These are phyloP conservation scores for Stachybotrys chlorohalonatus DNA, from an alignment of 2,329 filamentous ascomycete genomes.

Conservation along the genomic window DNA sequence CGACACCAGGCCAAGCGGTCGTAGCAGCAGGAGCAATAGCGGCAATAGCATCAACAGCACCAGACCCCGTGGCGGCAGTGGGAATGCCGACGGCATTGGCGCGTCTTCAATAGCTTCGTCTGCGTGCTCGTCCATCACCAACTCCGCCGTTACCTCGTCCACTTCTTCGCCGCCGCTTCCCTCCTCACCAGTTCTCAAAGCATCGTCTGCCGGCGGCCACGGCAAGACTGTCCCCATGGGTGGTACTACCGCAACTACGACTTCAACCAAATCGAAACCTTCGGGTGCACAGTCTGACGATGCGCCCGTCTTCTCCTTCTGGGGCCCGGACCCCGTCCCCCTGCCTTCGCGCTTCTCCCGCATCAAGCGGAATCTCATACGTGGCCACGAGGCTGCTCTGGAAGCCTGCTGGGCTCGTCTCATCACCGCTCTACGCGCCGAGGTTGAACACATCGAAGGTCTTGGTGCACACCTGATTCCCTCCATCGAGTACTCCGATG, in stretches of 20 bases:
- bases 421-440: constrained; percentile 38
- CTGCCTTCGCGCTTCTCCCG: constrained; percentile 48
- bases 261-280: background rate
- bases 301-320: constrained; percentile 46
- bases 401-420: constrained; percentile 47
- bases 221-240: background rate
- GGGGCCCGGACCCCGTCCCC: constrained; percentile 48
- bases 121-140: background rate
- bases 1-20: background rate
- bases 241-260: background rate
- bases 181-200: background rate
- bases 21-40: constrained; percentile 1
- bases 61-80: background rate
- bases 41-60: background rate
- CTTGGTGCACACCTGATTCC: constrained; percentile 45
- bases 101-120: background rate
- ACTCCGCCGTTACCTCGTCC: constrained; percentile 1
- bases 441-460: constrained; percentile 42
- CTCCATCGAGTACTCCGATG: constrained; percentile 43
- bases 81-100: background rate
- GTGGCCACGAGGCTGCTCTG: constrained; percentile 44
- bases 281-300: constrained; percentile 13
- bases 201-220: background rate
- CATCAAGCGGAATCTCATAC: constrained; percentile 45
- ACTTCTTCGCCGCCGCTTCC: background rate